Evolutionary conservation across 2,329 filamentous ascomycete species (phyloP).

Genomic region (Knufia petricola): DNA sequence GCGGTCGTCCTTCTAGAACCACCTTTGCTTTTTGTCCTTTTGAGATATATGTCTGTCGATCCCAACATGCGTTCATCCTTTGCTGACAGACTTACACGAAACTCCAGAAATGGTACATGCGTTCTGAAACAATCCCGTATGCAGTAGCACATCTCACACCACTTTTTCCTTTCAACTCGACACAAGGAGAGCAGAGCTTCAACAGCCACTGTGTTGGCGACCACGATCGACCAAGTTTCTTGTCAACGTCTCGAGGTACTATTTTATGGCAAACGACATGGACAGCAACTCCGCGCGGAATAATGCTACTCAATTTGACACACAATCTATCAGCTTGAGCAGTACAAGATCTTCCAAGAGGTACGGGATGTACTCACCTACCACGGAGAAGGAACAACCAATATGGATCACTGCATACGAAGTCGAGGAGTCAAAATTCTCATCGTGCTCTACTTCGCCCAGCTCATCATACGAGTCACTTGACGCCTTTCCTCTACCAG

Average conservation of each 20-base stretch:
- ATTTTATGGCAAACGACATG: not conserved
- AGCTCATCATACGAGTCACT: slow-evolving; percentile 7
- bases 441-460: slow-evolving; percentile 6
- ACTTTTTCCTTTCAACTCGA: not conserved
- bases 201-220: not conserved
- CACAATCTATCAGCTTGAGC: not conserved
- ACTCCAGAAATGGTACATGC: no score
- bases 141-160: not conserved
- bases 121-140: no score
- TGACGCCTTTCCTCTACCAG: not conserved
- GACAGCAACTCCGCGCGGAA: not conserved
- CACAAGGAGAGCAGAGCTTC: not conserved
- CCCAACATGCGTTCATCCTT: not conserved
- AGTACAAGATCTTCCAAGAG: not conserved
- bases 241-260: not conserved
- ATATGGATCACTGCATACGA: not conserved
- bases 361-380: not conserved
- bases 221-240: not conserved
- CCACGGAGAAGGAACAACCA: not conserved
- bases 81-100: not conserved
- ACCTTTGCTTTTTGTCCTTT: not conserved
- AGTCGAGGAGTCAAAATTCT: slow-evolving; percentile 6
- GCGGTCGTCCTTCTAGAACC: not conserved
- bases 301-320: not conserved
- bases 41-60: not conserved